Evolutionary conservation across 805 yeast species (phyloP), one percentile per base, ranked within the genome.

Genomic region (Candida verbasci): DNA sequence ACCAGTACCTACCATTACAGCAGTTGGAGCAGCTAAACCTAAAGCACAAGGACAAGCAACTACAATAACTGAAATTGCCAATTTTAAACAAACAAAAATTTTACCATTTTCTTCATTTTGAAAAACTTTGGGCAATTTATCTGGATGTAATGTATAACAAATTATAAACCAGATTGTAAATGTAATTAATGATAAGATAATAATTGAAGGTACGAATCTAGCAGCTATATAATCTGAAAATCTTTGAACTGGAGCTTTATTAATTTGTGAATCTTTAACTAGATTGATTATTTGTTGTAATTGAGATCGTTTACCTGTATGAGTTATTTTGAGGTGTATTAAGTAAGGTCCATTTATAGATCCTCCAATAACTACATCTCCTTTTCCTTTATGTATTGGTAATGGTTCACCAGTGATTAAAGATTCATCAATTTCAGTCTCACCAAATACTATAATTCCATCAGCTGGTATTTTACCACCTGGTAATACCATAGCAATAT

Each of bases 11-110:
- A 93, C 98, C 97, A 94, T 93, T 9, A 93, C 86, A 0, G 97
- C 97, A 1, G 98, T 94, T 1, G 99, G 99, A 0, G 97, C 95
- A 3, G 97, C 97, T 34, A 93, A 69, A 3, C 98, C 99, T 17
- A 93, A 63, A 0, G 98, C 97, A 71, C 98, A 93, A 0, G 99
- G 99, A 60, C 99, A 93, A 1, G 98, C 98, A 34, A 93, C 97
- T 9, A 93, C 96, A 45, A 94, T 76, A 4, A 93, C 98, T 6
- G 95, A 80, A 18, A 93, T 91, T 5, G 95, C 82, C 31, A 89
- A 72, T 49, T 84, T 80, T 39, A 94, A 58, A 52, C 91, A 82
- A 4, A 76, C 76, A 55, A 77, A 80, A 44, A 79, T 69, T 35
- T 72, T 71, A 8, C 87, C 86, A 44, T 74, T 74, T 14, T 53